Percentiles rank a stretch among this genome's conserved stretches.
phyloP scores from a whole-genome alignment of 1,284 basidiomycete genomes.

The Pseudomicrostroma phylloplanum region DNA sequence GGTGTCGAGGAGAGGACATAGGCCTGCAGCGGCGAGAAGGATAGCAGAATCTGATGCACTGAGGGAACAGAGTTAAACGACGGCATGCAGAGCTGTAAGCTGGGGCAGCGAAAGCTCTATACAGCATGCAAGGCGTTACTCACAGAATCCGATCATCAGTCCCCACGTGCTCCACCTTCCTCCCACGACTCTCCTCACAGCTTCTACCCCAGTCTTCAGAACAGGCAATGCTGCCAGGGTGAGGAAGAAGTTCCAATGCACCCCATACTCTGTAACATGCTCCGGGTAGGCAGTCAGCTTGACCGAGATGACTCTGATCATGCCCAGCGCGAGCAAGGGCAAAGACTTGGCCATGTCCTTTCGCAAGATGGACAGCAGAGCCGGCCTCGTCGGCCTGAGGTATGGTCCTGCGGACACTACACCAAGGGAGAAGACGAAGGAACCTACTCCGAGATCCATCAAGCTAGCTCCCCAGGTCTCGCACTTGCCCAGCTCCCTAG shows the following conservation, averaged over 20 bases:
- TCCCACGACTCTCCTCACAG: background rate
- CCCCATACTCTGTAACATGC: conserved; percentile 90
- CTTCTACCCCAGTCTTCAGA: background rate
- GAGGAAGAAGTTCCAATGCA: conserved; percentile 98
- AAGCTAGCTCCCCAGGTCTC: conserved; percentile 84
- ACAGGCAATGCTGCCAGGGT: conserved; percentile 77
- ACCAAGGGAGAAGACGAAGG: conserved; percentile 90
- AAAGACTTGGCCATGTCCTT: conserved; percentile 59
- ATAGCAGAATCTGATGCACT: background rate
- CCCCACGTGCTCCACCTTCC: conserved; percentile 2
- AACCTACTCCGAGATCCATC: conserved; percentile 96
- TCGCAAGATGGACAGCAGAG: conserved; percentile 20
- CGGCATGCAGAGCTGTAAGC: background rate
- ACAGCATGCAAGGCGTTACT: conserved; percentile 20
- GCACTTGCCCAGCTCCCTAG: conserved; percentile 79
- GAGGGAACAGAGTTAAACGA: background rate
- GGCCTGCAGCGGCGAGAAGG: background rate
- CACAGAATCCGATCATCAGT: background rate
- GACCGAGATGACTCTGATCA: conserved; percentile 74
- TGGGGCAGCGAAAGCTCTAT: background rate
- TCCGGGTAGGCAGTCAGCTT: conserved; percentile 93
- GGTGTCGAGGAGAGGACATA: conserved; percentile 2
- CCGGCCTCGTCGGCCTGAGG: conserved; percentile 21
- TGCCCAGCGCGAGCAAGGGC: conserved; percentile 68
- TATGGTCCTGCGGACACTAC: conserved; percentile 75